Base-by-base conservation (phyloP, 768 basidiomycete genomes). In the Kwoniella heveanensis region DNA sequence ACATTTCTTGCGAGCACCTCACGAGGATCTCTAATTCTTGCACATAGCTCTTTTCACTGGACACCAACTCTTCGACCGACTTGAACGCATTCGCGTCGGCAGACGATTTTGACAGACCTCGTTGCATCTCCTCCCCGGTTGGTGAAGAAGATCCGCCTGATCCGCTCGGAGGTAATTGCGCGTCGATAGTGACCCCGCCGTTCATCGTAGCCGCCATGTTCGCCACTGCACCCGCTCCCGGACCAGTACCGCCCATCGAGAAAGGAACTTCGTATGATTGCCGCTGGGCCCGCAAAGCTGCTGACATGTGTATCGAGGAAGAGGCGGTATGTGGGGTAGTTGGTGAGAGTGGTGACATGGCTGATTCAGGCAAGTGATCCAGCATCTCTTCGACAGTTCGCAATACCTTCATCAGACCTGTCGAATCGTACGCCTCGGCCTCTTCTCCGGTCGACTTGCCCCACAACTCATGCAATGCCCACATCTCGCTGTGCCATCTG, bases 21-120 rank as follows among this genome's bases (percentile, higher is more conserved):
- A 95, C 93, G 85, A 98, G 90, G 74, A 92, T 88, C 79, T 96
- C 93, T 67, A 99, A 83, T 81, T 98, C 96, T 80, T 91, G 89
- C 5, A 98, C 95, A 79, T 92, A 98, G 82, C 92, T 92, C 70
- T 91, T 88, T 80, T 99, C 96, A 0, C 92, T 97, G 80, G 91
- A 90, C 52, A 98, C 86, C 70, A 97, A 87, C 81, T 99, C 96
- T 74, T 86, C 85, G 64, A 93, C 76, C 9, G 66, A 66, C 55
- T 77, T 77, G 60, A 67, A 74, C 1, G 76, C 76, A 50, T 72
- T 74, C 26, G 62, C 57, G 57, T 72, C 76, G 1, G 65, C 65
- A 17, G 67, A 56, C 4, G 71, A 67, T 36, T 67, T 67, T 0
- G 55, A 57, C 46, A 48, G 15, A 2, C 64, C 60, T 46, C 70